phyloP scores from a whole-genome alignment of 2,329 filamentous ascomycete genomes.

The Botrytis tulipae region DNA sequence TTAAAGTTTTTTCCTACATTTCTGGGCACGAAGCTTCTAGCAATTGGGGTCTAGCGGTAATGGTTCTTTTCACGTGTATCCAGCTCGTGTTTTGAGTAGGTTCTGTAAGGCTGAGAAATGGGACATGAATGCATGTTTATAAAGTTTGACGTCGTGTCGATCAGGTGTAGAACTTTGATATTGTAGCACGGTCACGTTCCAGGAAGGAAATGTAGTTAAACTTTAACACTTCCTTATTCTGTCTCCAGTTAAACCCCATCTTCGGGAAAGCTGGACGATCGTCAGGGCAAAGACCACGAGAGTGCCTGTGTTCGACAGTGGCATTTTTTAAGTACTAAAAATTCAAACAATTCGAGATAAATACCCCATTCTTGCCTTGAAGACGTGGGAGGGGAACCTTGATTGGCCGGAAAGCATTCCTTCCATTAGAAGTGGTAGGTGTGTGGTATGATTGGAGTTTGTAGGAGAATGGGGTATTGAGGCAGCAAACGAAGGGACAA shows the following conservation, averaged over 20 bases:
- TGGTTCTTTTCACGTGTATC: background rate
- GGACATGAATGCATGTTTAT: background rate
- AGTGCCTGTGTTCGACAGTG: conserved; percentile 6
- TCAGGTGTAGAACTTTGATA: background rate
- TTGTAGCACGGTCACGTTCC: background rate
- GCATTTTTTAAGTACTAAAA: background rate
- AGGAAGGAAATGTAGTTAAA: background rate
- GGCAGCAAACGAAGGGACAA: background rate
- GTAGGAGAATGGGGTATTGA: conserved; percentile 3
- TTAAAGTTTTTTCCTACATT: background rate
- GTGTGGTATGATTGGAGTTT: conserved; percentile 1
- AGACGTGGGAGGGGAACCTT: background rate
- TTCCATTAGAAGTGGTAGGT: background rate
- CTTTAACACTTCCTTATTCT: background rate
- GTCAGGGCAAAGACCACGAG: conserved; percentile 6
- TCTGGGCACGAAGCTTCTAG: background rate
- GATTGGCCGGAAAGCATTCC: background rate
- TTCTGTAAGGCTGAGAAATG: background rate
- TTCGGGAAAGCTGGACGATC: background rate
- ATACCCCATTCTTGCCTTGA: conserved; percentile 8
- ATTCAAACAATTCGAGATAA: background rate
- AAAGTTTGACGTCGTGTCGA: background rate
- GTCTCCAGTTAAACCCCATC: conserved; percentile 4
- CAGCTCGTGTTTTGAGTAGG: background rate
- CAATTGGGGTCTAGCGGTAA: background rate